Conservation (phyloP, 129 eudicot species). For the Daucus carota region DNA sequence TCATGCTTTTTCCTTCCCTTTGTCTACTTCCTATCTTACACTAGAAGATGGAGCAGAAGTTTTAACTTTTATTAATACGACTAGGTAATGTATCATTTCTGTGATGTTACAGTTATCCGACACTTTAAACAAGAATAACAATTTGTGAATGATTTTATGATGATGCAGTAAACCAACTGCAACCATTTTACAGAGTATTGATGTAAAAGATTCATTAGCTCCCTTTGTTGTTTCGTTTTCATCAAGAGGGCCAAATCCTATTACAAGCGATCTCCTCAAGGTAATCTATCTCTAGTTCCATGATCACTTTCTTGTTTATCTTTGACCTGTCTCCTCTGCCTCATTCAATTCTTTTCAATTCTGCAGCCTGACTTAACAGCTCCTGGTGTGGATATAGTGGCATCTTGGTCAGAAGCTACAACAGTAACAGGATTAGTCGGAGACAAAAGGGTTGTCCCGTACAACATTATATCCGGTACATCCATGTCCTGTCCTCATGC, state of each 20-base stretch:
- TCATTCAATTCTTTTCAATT: background rate
- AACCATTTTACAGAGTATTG: conserved; percentile 18
- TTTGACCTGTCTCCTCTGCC: background rate
- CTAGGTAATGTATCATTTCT: conserved; percentile 12
- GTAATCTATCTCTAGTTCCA: background rate
- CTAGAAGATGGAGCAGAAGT: conserved; percentile 12
- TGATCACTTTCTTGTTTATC: background rate
- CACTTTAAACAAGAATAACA: background rate
- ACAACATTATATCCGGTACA: conserved; percentile 16
- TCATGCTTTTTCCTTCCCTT: conserved; percentile 20
- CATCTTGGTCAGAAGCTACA: conserved; percentile 15
- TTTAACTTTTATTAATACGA: conserved; percentile 10
- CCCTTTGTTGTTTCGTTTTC: conserved; percentile 28
- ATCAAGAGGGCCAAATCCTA: conserved; percentile 30
- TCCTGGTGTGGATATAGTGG: conserved; percentile 19
- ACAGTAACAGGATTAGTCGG: conserved; percentile 5
- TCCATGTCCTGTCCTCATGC: conserved; percentile 30
- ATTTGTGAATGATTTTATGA: background rate
- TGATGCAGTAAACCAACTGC: conserved; percentile 19
- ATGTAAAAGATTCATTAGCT: conserved; percentile 15
- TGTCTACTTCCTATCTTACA: conserved; percentile 25
- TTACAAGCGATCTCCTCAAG: conserved; percentile 27
- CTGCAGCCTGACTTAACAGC: conserved; percentile 21
- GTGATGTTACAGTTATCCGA: background rate
- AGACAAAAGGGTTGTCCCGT: conserved; percentile 12